Base-by-base conservation (phyloP, 1,284 basidiomycete species). In the Singerocomus rubriflavus region DNA sequence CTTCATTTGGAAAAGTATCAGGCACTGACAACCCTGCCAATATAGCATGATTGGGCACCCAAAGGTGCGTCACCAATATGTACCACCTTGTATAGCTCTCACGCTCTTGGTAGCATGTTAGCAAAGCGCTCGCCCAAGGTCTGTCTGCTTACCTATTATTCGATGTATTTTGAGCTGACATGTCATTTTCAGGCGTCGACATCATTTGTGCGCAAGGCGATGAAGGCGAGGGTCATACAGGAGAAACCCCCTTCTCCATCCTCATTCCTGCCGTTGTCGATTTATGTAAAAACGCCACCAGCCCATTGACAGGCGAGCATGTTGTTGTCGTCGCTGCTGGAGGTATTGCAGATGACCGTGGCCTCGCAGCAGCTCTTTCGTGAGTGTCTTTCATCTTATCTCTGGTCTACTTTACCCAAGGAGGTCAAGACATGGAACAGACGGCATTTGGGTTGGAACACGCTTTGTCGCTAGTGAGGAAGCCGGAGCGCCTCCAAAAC, bases 391-490 rank as follows among this genome's bases (percentile, higher is more conserved):
- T 31, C 5, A 8, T 29, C 6, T 49, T 53, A 29, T 17, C 33
- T 30, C 40, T 11, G 31, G 30, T 16, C 6, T 13, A n/a, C 38
- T 39, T 51, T 12, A 47, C 53, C 53, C 48, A 11, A 32, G 25
- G 26, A 37, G 31, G 16, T 42, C 48, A 57, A 82, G 80, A 35
- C 85, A 85, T 53, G 91, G 91, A 46, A 91, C 91, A 3, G 74
- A 84, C 3, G 91, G 83, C 44, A 88, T 93, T 10, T 93, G 92
- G 91, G 89, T 93, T 48, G 93, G 93, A 33, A 95, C 93, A 2
- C 82, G 93, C 27, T 97, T 96, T 65, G 91, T 96, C 41, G 92
- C 91, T 8, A 83, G 82, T 56, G 79, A 75, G 36, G 91, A 94
- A 68, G 89, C 92, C 2, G 85, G 83, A 26, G 91, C 91, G 1